A percentile compares a stretch with the other conserved stretches of the same genome.
Evolutionary conservation across 768 basidiomycete genomes (phyloP).

Genomic region (Suillus bovinus): DNA sequence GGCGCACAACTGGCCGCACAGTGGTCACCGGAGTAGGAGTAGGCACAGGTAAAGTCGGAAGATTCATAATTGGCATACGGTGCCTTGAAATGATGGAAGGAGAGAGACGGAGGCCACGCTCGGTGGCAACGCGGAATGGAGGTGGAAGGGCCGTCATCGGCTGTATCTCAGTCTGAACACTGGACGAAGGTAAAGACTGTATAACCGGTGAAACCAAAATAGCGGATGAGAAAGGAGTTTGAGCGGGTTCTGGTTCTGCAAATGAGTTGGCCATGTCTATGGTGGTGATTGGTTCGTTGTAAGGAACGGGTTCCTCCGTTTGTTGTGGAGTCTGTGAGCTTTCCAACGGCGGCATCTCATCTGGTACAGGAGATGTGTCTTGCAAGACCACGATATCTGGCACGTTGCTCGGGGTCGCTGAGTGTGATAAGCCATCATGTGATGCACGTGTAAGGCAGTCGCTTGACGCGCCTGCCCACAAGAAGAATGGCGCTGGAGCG

Average conservation of each 20-base stretch:
- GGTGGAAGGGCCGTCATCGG: slow-evolving; percentile 20
- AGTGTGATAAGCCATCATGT: not conserved
- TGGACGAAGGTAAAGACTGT: slow-evolving; percentile 2
- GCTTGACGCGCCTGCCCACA: slow-evolving; percentile 14
- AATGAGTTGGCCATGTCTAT: not conserved
- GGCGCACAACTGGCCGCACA: slow-evolving; percentile 28
- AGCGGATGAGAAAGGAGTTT: slow-evolving; percentile 3
- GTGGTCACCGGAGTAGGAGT: slow-evolving; percentile 15
- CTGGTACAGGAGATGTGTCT: not conserved
- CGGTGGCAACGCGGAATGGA: slow-evolving; percentile 26
- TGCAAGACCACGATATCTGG: not conserved
- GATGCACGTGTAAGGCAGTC: slow-evolving; percentile 10
- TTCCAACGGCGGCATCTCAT: not conserved
- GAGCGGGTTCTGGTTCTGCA: slow-evolving; percentile 4
- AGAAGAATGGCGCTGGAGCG: slow-evolving; percentile 18
- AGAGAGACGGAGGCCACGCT: slow-evolving; percentile 43
- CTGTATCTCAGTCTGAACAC: slow-evolving; percentile 10
- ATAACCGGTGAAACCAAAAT: not conserved
- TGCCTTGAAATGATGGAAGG: slow-evolving; percentile 47
- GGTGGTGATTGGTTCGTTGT: slow-evolving; percentile 15
- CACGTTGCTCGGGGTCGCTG: not conserved
- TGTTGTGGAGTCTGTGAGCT: slow-evolving; percentile 19
- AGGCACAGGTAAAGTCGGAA: slow-evolving; percentile 48
- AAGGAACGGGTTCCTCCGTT: slow-evolving; percentile 10
- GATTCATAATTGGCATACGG: slow-evolving; percentile 47